A percentile compares a stretch with the other conserved stretches of the same genome.
Conservation (phyloP, 306 rosid species). For the Boehmeria nivea region DNA sequence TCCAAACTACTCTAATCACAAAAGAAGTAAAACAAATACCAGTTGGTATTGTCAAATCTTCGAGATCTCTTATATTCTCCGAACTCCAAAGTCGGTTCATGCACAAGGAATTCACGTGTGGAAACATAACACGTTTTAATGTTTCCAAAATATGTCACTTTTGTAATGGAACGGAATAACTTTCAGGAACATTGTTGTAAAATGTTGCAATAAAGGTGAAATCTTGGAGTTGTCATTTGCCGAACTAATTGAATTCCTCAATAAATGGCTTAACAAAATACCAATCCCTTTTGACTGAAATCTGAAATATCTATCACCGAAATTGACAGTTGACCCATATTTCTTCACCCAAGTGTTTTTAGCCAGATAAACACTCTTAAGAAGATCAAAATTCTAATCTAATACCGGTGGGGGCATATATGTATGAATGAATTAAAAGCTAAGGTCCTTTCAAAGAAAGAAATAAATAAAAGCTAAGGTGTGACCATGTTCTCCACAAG, state of each 20-base stretch:
- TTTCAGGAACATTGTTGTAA: neutral
- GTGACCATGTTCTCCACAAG: conserved; percentile 1
- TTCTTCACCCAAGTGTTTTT: no score
- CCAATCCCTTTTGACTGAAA: no score
- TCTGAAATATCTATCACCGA: no score
- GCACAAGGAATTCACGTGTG: neutral
- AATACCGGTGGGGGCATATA: neutral
- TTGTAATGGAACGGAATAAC: neutral
- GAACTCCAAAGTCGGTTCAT: neutral
- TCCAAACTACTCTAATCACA: no score
- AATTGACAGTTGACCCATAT: no score
- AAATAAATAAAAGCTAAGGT: no score
- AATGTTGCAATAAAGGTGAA: neutral
- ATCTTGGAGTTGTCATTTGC: no score
- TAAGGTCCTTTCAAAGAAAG: no score
- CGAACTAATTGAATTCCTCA: no score
- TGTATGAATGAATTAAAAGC: neutral
- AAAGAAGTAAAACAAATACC: no score
- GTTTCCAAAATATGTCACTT: neutral
- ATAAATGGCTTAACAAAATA: no score
- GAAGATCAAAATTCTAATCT: neutral
- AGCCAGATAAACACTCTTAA: no score
- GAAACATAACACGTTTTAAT: neutral
- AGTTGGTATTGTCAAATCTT: neutral
- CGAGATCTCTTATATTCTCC: neutral